Evolutionary conservation across 2,329 filamentous ascomycete genomes (phyloP), one percentile per base, ranked within the genome.

Genomic region (Cryoendolithus antarcticus): DNA sequence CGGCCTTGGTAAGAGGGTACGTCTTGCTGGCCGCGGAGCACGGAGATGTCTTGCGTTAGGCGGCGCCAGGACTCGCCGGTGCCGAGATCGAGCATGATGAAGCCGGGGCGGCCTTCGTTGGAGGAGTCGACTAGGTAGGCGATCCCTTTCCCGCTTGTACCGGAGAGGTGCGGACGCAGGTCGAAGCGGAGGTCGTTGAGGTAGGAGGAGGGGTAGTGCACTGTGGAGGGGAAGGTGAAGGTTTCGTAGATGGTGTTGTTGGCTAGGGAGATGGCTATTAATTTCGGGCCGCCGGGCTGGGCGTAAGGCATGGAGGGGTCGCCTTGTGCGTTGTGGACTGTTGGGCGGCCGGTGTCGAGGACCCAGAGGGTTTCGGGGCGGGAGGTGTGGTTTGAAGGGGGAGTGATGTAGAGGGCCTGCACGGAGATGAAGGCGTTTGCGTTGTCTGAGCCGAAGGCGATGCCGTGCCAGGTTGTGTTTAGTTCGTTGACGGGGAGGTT

Each of bases 131-230:
- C 60, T 2, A 69, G 58, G 44, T 67, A 68, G 4, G 62, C 65
- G 19, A 68, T 59, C 8, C 66, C 63, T 12, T 55, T 40, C 7
- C 62, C 62, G 2, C 54, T 56, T n/a, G 55, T 56, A 11, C 51
- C 53, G 2, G 61, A 59, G 1, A 56, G 48, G 32, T 63, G 59
- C 5, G 59, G 34, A n/a, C 63, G 57, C 28, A 68, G 54, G 46
- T 69, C 64, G 50, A 69, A 67, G 19, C 65, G 62, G 2, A 69
- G 40, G 42, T 68, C 65, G 43, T 67, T 67, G 47, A 68, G 58
- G 50, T 66, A 70, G 21, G 58, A 62, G 46, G 67, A 64, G 2
- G 64, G 64, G 43, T 60, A 67, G 45, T 66, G 62, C 3, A 67
- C 63, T 4, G 47, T 54, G 0, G 58, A 28, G 0, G 64, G 62